Evolutionary conservation across 495 filamentous ascomycete genomes (phyloP).

Genomic region (Penicillium psychrofluorescens): DNA sequence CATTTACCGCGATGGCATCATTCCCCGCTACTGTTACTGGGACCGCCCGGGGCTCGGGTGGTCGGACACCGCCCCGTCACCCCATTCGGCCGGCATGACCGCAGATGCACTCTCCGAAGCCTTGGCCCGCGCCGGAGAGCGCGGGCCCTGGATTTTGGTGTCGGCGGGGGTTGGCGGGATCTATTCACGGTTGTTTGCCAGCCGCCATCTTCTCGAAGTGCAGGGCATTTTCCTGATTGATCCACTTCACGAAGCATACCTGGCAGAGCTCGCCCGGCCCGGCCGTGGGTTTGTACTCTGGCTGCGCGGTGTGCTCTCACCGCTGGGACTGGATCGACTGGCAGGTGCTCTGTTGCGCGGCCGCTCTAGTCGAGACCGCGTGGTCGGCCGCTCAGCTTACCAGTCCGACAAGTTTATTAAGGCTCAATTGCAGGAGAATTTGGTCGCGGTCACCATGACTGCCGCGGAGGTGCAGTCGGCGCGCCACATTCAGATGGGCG

Average conservation of each 20-base stretch:
- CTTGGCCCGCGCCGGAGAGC: slow-evolving; percentile 69
- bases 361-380: slow-evolving; percentile 72
- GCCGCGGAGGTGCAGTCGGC: slow-evolving; percentile 73
- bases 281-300: slow-evolving; percentile 75
- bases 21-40: slow-evolving; percentile 87
- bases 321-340: slow-evolving; percentile 74
- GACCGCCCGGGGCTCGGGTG: slow-evolving; percentile 86
- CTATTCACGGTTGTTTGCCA: slow-evolving; percentile 83
- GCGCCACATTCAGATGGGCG: slow-evolving; percentile 63
- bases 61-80: slow-evolving; percentile 91
- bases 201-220: slow-evolving; percentile 64
- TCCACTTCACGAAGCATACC: slow-evolving; percentile 75
- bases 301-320: slow-evolving; percentile 76
- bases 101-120: slow-evolving; percentile 81
- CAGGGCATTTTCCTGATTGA: slow-evolving; percentile 80
- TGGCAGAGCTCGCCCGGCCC: slow-evolving; percentile 56
- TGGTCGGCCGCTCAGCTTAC: slow-evolving; percentile 69
- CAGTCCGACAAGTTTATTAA: slow-evolving; percentile 77
- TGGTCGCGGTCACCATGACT: slow-evolving; percentile 76
- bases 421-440: slow-evolving; percentile 84
- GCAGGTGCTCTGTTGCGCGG: slow-evolving; percentile 71
- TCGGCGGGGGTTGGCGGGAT: slow-evolving; percentile 74
- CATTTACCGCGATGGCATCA: slow-evolving; percentile 63
- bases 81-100: slow-evolving; percentile 84
- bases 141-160: slow-evolving; percentile 73